Percentiles rank a stretch among this genome's conserved stretches.
phyloP scores from a whole-genome alignment of 1,284 basidiomycete genomes.

The Stereum hirsutum region DNA sequence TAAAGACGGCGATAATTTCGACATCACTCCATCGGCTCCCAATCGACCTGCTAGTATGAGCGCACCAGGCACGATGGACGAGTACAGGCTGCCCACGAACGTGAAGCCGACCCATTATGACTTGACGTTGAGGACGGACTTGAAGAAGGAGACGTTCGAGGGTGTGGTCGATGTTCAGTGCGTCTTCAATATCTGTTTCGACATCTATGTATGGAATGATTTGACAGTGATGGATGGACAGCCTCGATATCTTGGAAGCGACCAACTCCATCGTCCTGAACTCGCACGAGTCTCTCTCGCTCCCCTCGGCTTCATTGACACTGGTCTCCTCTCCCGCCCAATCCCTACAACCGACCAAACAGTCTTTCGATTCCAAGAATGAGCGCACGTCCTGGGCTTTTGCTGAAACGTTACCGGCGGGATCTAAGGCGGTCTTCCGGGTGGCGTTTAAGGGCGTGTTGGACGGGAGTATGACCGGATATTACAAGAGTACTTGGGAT shows the following conservation, averaged over 20 bases:
- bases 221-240: constrained; percentile 17
- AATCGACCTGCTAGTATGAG: neutral
- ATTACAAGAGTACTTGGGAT: constrained; percentile 56
- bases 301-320: constrained; percentile 56
- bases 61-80: constrained; percentile 14
- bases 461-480: constrained; percentile 64
- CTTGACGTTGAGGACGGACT: constrained; percentile 77
- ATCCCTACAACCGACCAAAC: constrained; percentile 34
- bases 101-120: constrained; percentile 80
- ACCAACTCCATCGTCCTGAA: constrained; percentile 69
- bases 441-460: constrained; percentile 58
- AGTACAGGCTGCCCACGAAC: constrained; percentile 71
- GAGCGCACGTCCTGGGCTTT: constrained; percentile 62
- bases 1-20: too few species aligned
- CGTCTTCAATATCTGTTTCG: too few species aligned
- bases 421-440: constrained; percentile 54
- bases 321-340: constrained; percentile 43
- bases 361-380: constrained; percentile 46
- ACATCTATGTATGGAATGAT: too few species aligned
- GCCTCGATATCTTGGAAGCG: constrained; percentile 62
- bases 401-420: constrained; percentile 43
- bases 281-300: constrained; percentile 49
- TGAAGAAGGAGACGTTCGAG: constrained; percentile 64
- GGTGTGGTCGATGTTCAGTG: constrained; percentile 74
- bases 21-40: neutral